phyloP scores from a whole-genome alignment of 495 filamentous ascomycete species.

The Geoglossum glabrum region DNA sequence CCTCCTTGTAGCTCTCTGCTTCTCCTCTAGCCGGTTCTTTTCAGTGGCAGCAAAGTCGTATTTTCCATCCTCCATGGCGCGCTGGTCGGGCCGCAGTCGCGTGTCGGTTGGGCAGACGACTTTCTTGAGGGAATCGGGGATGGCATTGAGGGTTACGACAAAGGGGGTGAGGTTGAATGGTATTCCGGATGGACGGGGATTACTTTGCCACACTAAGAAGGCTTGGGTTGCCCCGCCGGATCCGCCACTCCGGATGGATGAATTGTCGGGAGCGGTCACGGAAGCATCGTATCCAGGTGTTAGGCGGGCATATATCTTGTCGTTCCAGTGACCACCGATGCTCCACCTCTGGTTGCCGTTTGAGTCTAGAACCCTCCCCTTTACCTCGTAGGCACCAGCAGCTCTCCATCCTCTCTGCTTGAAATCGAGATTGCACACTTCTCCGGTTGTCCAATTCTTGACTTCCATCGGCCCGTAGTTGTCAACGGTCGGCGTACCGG shows the following conservation, averaged over 20 bases:
- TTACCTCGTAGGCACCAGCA: slow-evolving; percentile 67
- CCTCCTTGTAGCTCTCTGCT: slow-evolving; percentile 58
- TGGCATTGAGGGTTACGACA: slow-evolving; percentile 76
- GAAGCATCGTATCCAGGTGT: slow-evolving; percentile 75
- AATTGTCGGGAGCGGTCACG: slow-evolving; percentile 32
- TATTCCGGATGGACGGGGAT: slow-evolving; percentile 59
- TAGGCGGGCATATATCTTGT: slow-evolving; percentile 83
- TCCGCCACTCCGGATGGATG: slow-evolving; percentile 21
- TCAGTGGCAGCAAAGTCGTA: slow-evolving; percentile 84
- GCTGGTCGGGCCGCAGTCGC: slow-evolving; percentile 73
- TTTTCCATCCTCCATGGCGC: slow-evolving; percentile 96
- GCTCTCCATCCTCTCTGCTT: slow-evolving; percentile 92
- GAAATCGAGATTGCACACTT: slow-evolving; percentile 79
- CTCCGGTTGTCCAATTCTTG: slow-evolving; percentile 89
- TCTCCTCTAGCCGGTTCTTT: slow-evolving; percentile 92
- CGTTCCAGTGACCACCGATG: slow-evolving; percentile 90
- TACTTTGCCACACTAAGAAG: slow-evolving; percentile 80
- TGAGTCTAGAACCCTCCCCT: slow-evolving; percentile 60
- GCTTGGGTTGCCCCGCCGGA: slow-evolving; percentile 42
- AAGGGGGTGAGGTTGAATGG: slow-evolving; percentile 97
- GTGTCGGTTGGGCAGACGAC: slow-evolving; percentile 84
- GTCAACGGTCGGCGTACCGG: slow-evolving; percentile 88
- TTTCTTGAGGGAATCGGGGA: slow-evolving; percentile 51
- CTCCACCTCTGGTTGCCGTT: slow-evolving; percentile 61
- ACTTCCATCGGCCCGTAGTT: slow-evolving; percentile 97